Evolutionary conservation across 2,329 filamentous ascomycete genomes (phyloP).

Genomic region (Karstenula rhodostoma): DNA sequence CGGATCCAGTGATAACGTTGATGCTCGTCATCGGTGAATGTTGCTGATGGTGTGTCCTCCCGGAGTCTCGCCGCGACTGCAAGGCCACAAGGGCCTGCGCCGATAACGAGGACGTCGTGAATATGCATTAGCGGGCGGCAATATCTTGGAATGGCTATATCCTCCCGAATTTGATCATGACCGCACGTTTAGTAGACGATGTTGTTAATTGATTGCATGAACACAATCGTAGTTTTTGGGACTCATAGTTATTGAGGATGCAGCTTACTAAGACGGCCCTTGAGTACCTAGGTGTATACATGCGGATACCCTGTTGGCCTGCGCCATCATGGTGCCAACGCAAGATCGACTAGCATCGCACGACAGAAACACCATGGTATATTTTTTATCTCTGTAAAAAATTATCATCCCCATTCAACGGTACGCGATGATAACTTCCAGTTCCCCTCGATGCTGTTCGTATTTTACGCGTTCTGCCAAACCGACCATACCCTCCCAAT

Average conservation of each 20-base stretch:
- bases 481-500: background rate
- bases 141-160: background rate
- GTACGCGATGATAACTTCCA: background rate
- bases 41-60: slow-evolving; percentile 76
- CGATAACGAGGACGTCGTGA: slow-evolving; percentile 74
- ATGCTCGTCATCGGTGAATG: slow-evolving; percentile 86
- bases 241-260: background rate
- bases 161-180: background rate
- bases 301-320: slow-evolving; percentile 11
- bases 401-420: background rate
- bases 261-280: background rate
- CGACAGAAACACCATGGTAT: background rate
- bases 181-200: background rate
- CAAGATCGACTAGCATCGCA: background rate
- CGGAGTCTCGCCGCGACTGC: slow-evolving; percentile 75
- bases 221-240: too few relatives aligned
- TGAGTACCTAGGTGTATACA: background rate
- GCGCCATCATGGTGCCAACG: slow-evolving; percentile 11
- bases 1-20: slow-evolving; percentile 81
- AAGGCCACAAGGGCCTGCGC: slow-evolving; percentile 77
- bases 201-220: background rate
- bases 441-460: background rate
- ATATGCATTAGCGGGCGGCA: slow-evolving; percentile 29
- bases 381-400: background rate
- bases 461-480: background rate